These are phyloP conservation scores for Tetrapisispora pingtungensis DNA, from an alignment of 805 yeast species.

Conservation along the genomic window DNA sequence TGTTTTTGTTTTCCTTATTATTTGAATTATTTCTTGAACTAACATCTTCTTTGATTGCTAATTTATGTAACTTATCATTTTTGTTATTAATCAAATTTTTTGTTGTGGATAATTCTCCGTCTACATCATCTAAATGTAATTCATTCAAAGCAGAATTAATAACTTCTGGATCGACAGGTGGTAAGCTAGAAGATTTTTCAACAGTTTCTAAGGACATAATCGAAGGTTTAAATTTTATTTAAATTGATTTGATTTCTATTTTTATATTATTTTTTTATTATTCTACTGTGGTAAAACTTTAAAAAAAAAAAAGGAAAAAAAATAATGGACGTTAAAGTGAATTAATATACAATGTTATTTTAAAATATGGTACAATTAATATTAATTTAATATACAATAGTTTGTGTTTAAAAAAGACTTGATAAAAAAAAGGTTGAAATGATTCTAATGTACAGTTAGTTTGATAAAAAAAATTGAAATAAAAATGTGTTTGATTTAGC, in stretches of 20 bases:
- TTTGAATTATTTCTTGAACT: not conserved
- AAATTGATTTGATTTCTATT: not conserved
- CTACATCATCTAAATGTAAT: slow-evolving; percentile 22
- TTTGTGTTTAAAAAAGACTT: not conserved
- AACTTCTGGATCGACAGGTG: slow-evolving; percentile 20
- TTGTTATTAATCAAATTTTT: not conserved
- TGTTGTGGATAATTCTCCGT: slow-evolving; percentile 5
- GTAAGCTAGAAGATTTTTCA: slow-evolving; percentile 1
- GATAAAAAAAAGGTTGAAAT: not conserved
- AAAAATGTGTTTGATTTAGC: not conserved
- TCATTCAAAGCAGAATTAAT: slow-evolving; percentile 27
- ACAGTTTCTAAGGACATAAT: slow-evolving; percentile 3
- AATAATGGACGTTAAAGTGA: not conserved
- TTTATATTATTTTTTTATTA: too few relatives aligned
- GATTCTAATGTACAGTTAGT: not conserved
- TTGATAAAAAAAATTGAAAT: not conserved
- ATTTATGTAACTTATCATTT: not conserved
- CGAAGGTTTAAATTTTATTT: too few relatives aligned
- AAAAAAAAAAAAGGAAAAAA: too few relatives aligned
- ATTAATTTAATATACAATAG: slow-evolving; percentile 1
- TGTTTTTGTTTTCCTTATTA: not conserved
- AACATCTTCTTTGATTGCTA: not conserved
- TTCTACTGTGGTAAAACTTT: too few relatives aligned
- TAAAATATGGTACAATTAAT: slow-evolving; percentile 1
- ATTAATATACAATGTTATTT: slow-evolving; percentile 1